These are phyloP conservation scores for Candida coquimbonensis DNA, from an alignment of 805 yeast species.

Conservation along the genomic window DNA sequence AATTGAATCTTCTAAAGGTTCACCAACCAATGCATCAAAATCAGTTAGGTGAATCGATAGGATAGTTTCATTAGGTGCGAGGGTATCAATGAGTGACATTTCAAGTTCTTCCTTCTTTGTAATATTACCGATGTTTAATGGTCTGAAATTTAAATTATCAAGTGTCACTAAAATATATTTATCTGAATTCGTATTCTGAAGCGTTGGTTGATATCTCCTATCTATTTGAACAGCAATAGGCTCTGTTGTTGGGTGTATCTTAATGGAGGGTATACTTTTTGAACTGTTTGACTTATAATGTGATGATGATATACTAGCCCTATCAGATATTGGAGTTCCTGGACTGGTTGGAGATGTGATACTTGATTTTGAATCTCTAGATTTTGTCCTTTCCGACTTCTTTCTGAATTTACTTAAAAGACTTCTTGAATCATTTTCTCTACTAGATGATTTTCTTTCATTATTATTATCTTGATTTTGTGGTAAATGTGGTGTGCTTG, in stretches of 20 bases:
- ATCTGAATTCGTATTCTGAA: constrained; percentile 25
- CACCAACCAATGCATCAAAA: constrained; percentile 53
- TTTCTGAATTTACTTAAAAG: constrained; percentile 18
- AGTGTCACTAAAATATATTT: constrained; percentile 48
- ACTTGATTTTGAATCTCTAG: constrained; percentile 8
- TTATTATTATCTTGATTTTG: constrained; percentile 13
- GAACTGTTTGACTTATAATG: neutral
- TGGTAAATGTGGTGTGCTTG: constrained; percentile 25
- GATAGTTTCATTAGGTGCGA: constrained; percentile 24
- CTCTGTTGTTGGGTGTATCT: neutral
- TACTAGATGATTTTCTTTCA: constrained; percentile 1
- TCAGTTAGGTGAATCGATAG: constrained; percentile 58
- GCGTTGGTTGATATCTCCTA: constrained; percentile 32
- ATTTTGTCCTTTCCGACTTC: constrained; percentile 9
- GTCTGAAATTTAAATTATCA: constrained; percentile 52
- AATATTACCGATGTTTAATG: constrained; percentile 35
- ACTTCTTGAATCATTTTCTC: constrained; percentile 14
- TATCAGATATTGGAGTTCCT: constrained; percentile 3
- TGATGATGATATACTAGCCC: constrained; percentile 2
- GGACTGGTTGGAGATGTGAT: constrained; percentile 17
- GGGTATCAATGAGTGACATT: constrained; percentile 28
- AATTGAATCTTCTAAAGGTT: constrained; percentile 43
- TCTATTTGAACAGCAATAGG: constrained; percentile 22
- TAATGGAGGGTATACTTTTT: neutral
- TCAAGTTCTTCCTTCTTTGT: constrained; percentile 32